These are phyloP conservation scores for Ruellia speciosa DNA, from an alignment of 305 asterid species.

Conservation along the genomic window DNA sequence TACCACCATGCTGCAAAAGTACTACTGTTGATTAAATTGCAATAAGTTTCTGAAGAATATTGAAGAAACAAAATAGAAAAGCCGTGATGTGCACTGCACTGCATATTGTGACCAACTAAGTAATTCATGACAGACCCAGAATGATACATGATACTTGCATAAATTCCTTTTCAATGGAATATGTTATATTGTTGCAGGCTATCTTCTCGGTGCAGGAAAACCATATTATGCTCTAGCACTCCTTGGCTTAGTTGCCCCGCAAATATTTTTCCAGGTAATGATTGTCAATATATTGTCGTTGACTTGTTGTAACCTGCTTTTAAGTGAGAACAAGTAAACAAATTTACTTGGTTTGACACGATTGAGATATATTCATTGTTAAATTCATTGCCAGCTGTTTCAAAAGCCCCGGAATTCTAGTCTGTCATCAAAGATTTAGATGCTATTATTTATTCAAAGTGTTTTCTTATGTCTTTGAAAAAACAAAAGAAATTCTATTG, in stretches of 20 bases:
- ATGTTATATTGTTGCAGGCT: slow-evolving; percentile 42
- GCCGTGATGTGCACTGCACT: not conserved
- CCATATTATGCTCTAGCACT: slow-evolving; percentile 82
- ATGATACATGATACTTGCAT: too few relatives aligned
- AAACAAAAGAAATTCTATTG: not conserved
- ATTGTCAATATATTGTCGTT: not conserved
- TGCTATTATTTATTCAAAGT: not conserved
- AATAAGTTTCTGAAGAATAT: not conserved
- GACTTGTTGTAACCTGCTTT: too few relatives aligned
- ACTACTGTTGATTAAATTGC: not conserved
- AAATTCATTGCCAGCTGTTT: too few relatives aligned
- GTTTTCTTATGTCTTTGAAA: too few relatives aligned
- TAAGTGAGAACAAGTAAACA: not conserved
- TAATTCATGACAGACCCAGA: too few relatives aligned
- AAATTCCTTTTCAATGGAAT: slow-evolving; percentile 4
- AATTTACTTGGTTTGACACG: not conserved
- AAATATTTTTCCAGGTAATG: slow-evolving; percentile 89
- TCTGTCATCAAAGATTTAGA: too few relatives aligned
- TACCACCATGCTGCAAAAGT: not conserved
- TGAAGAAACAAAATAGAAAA: not conserved
- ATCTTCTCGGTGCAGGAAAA: slow-evolving; percentile 80
- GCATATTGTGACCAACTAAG: not conserved
- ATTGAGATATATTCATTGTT: not conserved
- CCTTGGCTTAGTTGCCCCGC: slow-evolving; percentile 69
- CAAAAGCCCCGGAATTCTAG: too few relatives aligned